Percentiles rank a stretch among this genome's conserved stretches.
Evolutionary conservation across 306 rosid genomes (phyloP).

Genomic region (Carpinus fangiana): DNA sequence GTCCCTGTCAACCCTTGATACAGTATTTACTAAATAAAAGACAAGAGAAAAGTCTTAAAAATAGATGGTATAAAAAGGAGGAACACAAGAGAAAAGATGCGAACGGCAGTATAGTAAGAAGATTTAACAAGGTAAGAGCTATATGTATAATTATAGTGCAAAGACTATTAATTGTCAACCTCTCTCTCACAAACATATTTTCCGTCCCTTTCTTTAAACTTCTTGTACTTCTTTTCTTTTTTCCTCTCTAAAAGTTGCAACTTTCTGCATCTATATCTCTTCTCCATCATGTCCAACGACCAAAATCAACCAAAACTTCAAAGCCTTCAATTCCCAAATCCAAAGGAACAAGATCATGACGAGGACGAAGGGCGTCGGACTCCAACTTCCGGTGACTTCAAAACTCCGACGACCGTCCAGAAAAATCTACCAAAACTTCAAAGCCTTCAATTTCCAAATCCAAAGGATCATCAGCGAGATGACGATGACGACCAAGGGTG

Average conservation of each 20-base stretch:
- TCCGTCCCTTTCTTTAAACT: too few species aligned
- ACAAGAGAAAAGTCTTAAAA: too few species aligned
- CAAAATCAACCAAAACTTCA: background rate
- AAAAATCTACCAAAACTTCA: constrained; percentile 15
- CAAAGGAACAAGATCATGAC: too few species aligned
- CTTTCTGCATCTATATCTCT: background rate
- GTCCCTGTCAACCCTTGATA: too few species aligned
- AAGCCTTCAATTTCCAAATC: background rate
- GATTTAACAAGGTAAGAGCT: background rate
- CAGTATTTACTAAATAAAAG: too few species aligned
- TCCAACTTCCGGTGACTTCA: too few species aligned
- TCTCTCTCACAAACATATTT: background rate
- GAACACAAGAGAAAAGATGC: constrained; percentile 9
- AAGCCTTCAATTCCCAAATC: too few species aligned
- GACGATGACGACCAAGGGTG: constrained; percentile 32
- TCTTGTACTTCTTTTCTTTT: too few species aligned
- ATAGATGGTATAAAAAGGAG: background rate
- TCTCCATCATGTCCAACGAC: constrained; percentile 17
- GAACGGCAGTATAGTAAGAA: background rate
- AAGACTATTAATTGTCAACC: background rate
- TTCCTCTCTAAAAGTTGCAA: too few species aligned
- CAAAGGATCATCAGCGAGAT: background rate
- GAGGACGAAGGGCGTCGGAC: too few species aligned
- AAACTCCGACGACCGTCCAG: background rate
- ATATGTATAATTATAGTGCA: background rate